Evolutionary conservation across 163 green algal species (phyloP).

Genomic region (Scenedesmus sp.): DNA sequence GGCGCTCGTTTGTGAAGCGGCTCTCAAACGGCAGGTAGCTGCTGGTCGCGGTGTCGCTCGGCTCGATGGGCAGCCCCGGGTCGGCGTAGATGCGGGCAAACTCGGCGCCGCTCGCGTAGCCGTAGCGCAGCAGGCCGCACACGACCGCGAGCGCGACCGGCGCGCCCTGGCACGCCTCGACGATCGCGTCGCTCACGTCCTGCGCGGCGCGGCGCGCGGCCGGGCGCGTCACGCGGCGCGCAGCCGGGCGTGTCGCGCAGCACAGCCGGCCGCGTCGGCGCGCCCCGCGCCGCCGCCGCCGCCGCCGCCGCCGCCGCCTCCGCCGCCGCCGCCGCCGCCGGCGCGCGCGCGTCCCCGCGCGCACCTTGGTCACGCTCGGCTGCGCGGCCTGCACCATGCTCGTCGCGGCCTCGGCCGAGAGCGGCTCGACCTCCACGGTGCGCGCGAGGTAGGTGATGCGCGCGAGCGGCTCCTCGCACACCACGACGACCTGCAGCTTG

Average conservation of each 20-base stretch:
- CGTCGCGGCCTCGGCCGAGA: neutral
- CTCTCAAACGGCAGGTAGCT: slow-evolving; percentile 41
- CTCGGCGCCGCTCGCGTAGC: slow-evolving; percentile 30
- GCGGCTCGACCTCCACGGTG: slow-evolving; percentile 19
- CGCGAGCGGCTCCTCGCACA: slow-evolving; percentile 29
- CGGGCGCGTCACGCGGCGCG: too few species aligned
- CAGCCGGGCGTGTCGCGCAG: too few species aligned
- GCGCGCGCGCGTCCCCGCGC: too few species aligned
- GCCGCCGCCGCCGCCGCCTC: too few species aligned
- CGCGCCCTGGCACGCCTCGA: slow-evolving; percentile 17
- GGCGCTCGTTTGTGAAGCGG: slow-evolving; percentile 13
- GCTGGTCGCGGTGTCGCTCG: neutral
- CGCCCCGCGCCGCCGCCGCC: too few species aligned
- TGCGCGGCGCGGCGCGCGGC: too few species aligned
- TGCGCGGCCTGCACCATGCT: slow-evolving; percentile 18
- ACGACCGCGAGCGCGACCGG: slow-evolving; percentile 34
- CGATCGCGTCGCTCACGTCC: neutral
- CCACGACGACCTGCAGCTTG: slow-evolving; percentile 46
- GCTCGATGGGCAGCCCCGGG: slow-evolving; percentile 16
- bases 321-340: too few species aligned
- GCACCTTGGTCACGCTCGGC: slow-evolving; percentile 2
- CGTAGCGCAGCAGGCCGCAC: slow-evolving; percentile 31
- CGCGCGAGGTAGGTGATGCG: slow-evolving; percentile 33
- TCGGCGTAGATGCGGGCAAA: slow-evolving; percentile 37
- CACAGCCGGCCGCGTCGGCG: too few species aligned